Evolutionary conservation across 306 rosid species (phyloP), one percentile per base, ranked within the genome.

Genomic region (Macrotyloma uniflorum): DNA sequence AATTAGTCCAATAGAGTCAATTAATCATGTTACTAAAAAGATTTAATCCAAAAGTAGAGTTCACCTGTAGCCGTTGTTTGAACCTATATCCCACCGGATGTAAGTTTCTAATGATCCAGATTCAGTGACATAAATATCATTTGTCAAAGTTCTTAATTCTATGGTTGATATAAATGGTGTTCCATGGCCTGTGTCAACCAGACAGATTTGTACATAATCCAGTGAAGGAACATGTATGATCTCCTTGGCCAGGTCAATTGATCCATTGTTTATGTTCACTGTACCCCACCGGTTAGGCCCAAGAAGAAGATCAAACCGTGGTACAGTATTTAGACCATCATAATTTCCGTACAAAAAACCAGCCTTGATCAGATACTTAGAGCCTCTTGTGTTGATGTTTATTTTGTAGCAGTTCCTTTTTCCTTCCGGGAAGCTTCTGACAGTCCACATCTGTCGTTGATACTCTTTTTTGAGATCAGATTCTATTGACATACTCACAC

Each of bases 351-450:
- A 79, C 32, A 85, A 4, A 19, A 87, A 89, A 24, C 0, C 5
- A 8, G 81, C 46, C 15, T 77, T 8, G 35, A 89, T 83, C 16
- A 87, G 46, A 62, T 85, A 87, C 10, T 22, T 73, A 12, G 77
- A 64, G 1, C 82, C 77, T 4, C 47, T 54, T 40, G 64, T 69
- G n/a, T n/a, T n/a, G 26, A 83, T 12, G 30, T 61, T 80, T 43
- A 89, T 43, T 19, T 23, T 81, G 91, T 87, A 89, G 14, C 93
- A 89, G 70, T 85, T 89, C 9, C 90, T 77, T 43, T 8, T 57
- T 23, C 93, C 89, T 50, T 40, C 76, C 0, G 88, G 89, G 26
- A 89, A 89, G 76, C 86, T 87, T 71, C 90, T 74, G 9, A 87
- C 5, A 16, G 59, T 5, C 63, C 79, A 46, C 1, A 42, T 0